Conservation (phyloP, 495 filamentous ascomycete species). For the Pyrenopolyporus hunteri region DNA sequence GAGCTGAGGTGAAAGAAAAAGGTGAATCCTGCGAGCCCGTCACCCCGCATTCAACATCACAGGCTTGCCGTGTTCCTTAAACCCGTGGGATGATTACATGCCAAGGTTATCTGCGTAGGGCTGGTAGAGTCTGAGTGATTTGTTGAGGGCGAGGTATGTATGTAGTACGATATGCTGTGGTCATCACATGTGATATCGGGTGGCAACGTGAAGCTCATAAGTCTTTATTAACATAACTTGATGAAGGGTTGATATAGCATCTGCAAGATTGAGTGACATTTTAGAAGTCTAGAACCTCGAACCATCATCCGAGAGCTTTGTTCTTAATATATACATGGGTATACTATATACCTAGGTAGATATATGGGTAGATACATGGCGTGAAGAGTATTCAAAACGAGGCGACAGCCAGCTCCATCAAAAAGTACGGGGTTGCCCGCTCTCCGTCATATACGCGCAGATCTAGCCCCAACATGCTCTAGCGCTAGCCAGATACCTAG, state of each 20-base stretch:
- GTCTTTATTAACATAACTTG: slow-evolving; percentile 9
- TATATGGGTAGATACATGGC: too few relatives aligned
- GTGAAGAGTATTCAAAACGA: too few relatives aligned
- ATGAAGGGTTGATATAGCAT: not conserved
- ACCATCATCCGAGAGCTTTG: not conserved
- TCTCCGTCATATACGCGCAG: slow-evolving; percentile 5
- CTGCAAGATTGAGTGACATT: slow-evolving; percentile 12
- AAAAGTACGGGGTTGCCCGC: slow-evolving; percentile 28
- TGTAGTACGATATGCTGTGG: not conserved
- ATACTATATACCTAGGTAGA: too few relatives aligned
- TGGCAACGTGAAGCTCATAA: slow-evolving; percentile 9
- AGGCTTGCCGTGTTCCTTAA: slow-evolving; percentile 5
- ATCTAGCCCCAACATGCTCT: slow-evolving; percentile 7
- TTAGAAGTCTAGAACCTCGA: slow-evolving; percentile 1
- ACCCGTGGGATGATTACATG: slow-evolving; percentile 20
- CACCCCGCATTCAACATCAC: slow-evolving; percentile 31
- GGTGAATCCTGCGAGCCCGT: slow-evolving; percentile 15
- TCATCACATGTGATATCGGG: slow-evolving; percentile 25
- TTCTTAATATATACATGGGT: too few relatives aligned
- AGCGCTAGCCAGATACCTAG: not conserved
- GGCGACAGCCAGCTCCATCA: slow-evolving; percentile 12
- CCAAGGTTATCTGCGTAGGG: slow-evolving; percentile 4
- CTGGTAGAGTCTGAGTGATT: slow-evolving; percentile 36
- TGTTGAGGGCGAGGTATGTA: slow-evolving; percentile 9
- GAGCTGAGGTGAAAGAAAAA: slow-evolving; percentile 1